A percentile compares a stretch with the other conserved stretches of the same genome.
Evolutionary conservation across 2,329 filamentous ascomycete species (phyloP).

Genomic region (Akanthomyces muscarius): DNA sequence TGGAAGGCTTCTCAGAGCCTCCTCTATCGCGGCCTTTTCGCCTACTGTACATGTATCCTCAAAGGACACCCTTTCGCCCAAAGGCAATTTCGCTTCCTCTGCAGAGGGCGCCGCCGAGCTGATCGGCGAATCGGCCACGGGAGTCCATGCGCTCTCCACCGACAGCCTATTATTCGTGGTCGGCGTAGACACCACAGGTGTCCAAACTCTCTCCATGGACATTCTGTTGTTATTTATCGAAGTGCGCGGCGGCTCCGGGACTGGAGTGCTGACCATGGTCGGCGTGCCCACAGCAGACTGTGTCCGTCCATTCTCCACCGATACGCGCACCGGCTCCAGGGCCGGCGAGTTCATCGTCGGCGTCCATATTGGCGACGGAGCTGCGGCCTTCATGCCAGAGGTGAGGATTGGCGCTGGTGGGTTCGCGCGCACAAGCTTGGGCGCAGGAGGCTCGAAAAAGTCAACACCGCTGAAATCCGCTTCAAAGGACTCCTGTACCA

Average conservation of each 20-base stretch:
- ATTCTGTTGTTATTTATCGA: not conserved
- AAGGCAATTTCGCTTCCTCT: not conserved
- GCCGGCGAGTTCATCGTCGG: not conserved
- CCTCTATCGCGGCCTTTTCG: not conserved
- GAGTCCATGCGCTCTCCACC: not conserved
- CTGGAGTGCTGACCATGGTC: not conserved
- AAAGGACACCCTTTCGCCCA: not conserved
- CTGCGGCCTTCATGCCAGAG: not conserved
- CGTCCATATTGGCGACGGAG: slow-evolving; percentile 8
- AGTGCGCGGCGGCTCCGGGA: not conserved
- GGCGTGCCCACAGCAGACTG: not conserved
- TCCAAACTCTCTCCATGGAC: not conserved
- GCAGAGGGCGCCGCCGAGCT: not conserved
- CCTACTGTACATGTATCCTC: not conserved
- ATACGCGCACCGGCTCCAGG: not conserved
- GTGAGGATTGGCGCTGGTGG: slow-evolving; percentile 4
- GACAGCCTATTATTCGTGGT: not conserved
- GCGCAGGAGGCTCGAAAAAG: not conserved
- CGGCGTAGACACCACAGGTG: too few species aligned
- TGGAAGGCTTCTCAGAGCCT: slow-evolving; percentile 10
- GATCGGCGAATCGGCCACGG: not conserved
- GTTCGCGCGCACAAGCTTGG: not conserved
- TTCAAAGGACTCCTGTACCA: not conserved
- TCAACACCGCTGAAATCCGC: not conserved
- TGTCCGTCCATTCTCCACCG: not conserved